Evolutionary conservation across 2,329 filamentous ascomycete species (phyloP).

Genomic region (Colletotrichum abscissum): DNA sequence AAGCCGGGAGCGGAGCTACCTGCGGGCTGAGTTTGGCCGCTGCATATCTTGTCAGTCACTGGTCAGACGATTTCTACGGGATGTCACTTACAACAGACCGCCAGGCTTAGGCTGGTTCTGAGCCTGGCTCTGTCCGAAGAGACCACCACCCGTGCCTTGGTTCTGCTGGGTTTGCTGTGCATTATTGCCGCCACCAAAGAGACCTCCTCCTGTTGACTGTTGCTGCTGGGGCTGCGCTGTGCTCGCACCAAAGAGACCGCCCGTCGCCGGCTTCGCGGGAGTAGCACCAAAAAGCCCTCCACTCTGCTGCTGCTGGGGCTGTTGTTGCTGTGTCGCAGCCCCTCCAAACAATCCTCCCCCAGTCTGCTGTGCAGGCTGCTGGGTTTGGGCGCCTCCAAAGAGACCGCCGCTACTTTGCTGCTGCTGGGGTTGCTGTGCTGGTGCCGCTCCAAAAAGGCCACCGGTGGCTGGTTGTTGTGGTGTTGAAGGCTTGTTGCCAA

Average conservation of each 20-base stretch:
- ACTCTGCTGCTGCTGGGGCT: conserved; percentile 42
- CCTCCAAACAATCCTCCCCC: conserved; percentile 30
- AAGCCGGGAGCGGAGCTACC: conserved; percentile 45
- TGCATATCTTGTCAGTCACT: conserved; percentile 5
- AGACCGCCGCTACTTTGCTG: conserved; percentile 38
- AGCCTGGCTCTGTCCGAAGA: conserved; percentile 49
- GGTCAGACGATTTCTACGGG: no score
- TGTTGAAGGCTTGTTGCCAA: conserved; percentile 36
- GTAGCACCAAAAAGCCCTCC: conserved; percentile 50
- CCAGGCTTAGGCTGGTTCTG: conserved; percentile 33
- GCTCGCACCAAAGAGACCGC: conserved; percentile 40
- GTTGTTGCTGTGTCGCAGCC: conserved; percentile 28
- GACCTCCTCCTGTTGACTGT: conserved; percentile 18
- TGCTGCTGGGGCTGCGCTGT: conserved; percentile 22
- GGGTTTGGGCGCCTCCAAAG: conserved; percentile 12
- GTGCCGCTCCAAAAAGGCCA: conserved; percentile 46
- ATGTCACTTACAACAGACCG: conserved; percentile 45
- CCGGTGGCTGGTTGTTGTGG: conserved; percentile 42
- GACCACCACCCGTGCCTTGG: conserved; percentile 35
- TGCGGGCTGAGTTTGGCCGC: conserved; percentile 28
- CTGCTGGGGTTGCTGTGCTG: conserved; percentile 40
- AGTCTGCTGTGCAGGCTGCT: conserved; percentile 37
- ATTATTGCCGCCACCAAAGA: not conserved
- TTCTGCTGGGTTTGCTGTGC: conserved; percentile 22
- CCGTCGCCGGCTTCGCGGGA: conserved; percentile 36